phyloP scores from a whole-genome alignment of 2,329 filamentous ascomycete genomes.

The Arthrobotrys iridis region DNA sequence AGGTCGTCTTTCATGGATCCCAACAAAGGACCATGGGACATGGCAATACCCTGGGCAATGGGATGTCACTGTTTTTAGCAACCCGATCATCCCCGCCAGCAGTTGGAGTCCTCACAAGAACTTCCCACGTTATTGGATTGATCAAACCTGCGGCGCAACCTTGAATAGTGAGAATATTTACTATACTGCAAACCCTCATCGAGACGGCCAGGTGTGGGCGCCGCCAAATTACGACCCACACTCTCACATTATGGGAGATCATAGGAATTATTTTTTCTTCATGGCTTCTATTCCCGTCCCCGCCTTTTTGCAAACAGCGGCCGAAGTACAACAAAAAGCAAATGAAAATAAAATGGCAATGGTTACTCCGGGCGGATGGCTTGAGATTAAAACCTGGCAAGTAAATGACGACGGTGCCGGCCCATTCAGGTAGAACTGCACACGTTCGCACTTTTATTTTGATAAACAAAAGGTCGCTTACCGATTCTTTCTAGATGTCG shows the following conservation, averaged over 20 bases:
- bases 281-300: background rate
- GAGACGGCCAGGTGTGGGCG: no score
- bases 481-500: background rate
- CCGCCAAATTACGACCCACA: background rate
- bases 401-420: conserved; percentile 2
- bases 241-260: background rate
- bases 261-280: conserved; percentile 15
- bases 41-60: conserved; percentile 8
- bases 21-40: background rate
- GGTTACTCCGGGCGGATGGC: background rate
- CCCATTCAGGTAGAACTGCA: background rate
- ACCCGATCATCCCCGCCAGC: conserved; percentile 4
- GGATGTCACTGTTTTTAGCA: background rate
- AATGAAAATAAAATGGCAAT: background rate
- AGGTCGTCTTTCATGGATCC: background rate
- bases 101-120: background rate
- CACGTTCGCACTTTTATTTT: no score
- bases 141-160: conserved; percentile 7
- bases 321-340: background rate
- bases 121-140: background rate
- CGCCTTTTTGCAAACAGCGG: background rate
- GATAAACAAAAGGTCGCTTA: background rate
- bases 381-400: background rate
- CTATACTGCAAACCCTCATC: no score
- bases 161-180: no score